Conservation (phyloP, 176 grass and related monocot genomes). For the Triticum dicoccoides region DNA sequence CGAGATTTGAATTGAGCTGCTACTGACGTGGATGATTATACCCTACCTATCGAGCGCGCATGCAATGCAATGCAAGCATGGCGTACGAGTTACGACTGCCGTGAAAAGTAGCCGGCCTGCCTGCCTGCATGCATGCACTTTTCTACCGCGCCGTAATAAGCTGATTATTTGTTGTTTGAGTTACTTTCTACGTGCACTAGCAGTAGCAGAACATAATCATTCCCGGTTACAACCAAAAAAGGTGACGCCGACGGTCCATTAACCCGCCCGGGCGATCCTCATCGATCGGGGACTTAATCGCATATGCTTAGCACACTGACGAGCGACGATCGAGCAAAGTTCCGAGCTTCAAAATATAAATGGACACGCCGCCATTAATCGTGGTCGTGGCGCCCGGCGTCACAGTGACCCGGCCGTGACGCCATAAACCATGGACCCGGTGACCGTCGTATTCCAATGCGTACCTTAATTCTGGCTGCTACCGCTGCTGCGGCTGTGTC, state of each 20-base stretch:
- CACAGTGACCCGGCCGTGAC: slow-evolving; percentile 33
- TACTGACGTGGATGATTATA: too few relatives aligned
- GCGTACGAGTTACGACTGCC: neutral
- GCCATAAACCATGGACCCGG: neutral
- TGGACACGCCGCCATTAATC: neutral
- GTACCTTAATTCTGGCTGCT: neutral
- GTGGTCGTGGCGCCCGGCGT: neutral
- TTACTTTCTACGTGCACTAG: neutral
- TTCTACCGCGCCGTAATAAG: neutral
- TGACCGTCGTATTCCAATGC: neutral
- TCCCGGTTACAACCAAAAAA: neutral
- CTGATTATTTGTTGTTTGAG: too few relatives aligned
- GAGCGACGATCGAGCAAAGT: neutral
- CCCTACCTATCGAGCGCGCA: neutral
- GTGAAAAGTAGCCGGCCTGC: neutral
- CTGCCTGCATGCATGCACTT: neutral
- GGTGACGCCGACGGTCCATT: slow-evolving; percentile 26
- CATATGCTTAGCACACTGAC: neutral
- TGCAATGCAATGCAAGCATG: neutral
- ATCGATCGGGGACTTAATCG: neutral
- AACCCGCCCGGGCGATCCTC: neutral
- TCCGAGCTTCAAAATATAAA: neutral
- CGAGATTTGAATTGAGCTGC: neutral
- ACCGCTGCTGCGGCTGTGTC: neutral
- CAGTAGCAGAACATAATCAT: neutral